Base-by-base conservation (phyloP, 352 stramenopile genomes). In the Elongisporangium anandrum region DNA sequence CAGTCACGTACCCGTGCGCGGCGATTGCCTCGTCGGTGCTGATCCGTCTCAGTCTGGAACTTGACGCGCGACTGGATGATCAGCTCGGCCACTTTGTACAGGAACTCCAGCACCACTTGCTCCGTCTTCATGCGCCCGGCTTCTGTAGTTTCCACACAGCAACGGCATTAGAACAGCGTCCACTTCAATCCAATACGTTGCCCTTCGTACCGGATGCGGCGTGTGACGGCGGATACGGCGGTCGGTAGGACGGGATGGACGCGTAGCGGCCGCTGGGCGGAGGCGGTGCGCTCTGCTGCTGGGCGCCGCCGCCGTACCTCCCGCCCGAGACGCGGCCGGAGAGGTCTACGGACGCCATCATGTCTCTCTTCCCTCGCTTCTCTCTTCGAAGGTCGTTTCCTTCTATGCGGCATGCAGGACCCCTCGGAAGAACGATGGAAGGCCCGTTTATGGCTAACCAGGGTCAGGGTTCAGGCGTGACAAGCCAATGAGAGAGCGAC, bases 31-130 rank as follows among this genome's bases (percentile, higher is more conserved):
- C 66, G 72, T 19, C 68, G 34, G 17, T 45, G 72, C 13, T 70
- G 38, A 19, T 81, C 76, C 0, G 77, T 58, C 26, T 90, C 78
- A 19, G 74, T 59, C 56, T 83, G 73, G 29, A 92, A 73, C 56
- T 87, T 79, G 21, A 92, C 82, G 59, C 86, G 82, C 59, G 80
- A 91, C 68, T 92, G 84, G 22, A 94, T 61, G 39, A 95, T 82
- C 47, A 95, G 76, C 60, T 95, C 86, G 1, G 86, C 77, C 3
- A 77, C 75, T 63, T 95, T 95, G 68, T 88, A 91, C 3, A 93
- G 66, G 56, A 90, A 90, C 54, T 95, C 86, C 8, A 94, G 69
- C 61, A 95, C 83, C 39, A 94, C 84, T 54, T 92, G 84, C 60
- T 95, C 86, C 2, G 84, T 93, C 56, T 94, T 93, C 50, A 79